Percentiles rank a stretch among this genome's conserved stretches.
These are phyloP conservation scores for Aaosphaeria pasadenensis DNA, from an alignment of 2,329 filamentous ascomycete genomes.

Conservation along the genomic window DNA sequence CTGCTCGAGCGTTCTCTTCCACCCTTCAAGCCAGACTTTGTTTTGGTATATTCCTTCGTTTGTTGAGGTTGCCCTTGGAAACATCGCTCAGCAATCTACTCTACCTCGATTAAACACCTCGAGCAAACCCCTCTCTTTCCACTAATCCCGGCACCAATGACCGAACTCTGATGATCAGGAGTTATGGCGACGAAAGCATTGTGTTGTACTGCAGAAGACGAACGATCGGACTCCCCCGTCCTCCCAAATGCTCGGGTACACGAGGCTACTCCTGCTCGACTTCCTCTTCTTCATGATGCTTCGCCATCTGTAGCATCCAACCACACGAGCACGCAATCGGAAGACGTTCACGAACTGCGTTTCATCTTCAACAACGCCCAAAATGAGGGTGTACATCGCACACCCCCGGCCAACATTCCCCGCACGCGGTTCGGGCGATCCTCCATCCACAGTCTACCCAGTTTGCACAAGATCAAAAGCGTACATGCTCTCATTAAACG, in stretches of 20 bases:
- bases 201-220: constrained; percentile 32
- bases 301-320: constrained; percentile 18
- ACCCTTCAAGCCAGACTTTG: no score
- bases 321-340: constrained; percentile 27
- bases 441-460: constrained; percentile 29
- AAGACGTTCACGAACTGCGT: constrained; percentile 31
- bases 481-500: constrained; percentile 31
- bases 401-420: constrained; percentile 10
- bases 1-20: no score
- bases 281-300: constrained; percentile 19
- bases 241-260: constrained; percentile 31
- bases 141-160: no score
- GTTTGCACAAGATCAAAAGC: constrained; percentile 34
- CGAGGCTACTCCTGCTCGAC: constrained; percentile 22
- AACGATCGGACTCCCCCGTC: constrained; percentile 25
- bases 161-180: background rate
- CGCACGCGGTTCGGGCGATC: constrained; percentile 21
- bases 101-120: no score
- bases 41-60: no score
- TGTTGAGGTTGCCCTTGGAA: no score
- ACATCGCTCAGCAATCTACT: no score
- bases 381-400: constrained; percentile 7
- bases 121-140: no score
- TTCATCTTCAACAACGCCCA: constrained; percentile 31
- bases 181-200: constrained; percentile 27